Evolutionary conservation across 176 grass and related monocot genomes (phyloP).

Genomic region (Avena insularis): DNA sequence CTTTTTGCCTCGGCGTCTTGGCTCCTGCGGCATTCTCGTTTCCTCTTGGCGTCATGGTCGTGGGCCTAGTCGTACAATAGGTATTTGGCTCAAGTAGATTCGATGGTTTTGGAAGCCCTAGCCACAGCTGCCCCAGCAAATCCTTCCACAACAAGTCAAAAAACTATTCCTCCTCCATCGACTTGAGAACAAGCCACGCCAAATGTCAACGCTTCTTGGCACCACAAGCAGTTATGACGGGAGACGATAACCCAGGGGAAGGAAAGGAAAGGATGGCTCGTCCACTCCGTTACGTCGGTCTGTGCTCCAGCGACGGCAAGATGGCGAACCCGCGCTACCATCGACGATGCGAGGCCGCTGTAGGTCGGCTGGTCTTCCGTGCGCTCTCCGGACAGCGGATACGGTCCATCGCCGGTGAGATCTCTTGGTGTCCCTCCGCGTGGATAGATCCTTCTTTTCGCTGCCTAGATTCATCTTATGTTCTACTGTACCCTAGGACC

Average conservation of each 20-base stretch:
- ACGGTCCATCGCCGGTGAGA: slow-evolving; percentile 35
- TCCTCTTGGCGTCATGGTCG: no score
- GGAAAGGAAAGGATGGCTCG: neutral
- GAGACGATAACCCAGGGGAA: no score
- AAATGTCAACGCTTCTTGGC: slow-evolving; percentile 25
- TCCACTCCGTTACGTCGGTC: slow-evolving; percentile 21
- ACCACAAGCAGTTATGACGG: neutral
- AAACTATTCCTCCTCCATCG: no score
- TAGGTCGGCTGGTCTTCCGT: neutral
- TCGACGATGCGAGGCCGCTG: neutral
- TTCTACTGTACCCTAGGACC: neutral
- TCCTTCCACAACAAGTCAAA: no score
- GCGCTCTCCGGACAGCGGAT: neutral
- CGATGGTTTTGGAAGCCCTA: no score
- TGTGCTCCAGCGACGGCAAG: slow-evolving; percentile 43
- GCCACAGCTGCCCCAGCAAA: no score
- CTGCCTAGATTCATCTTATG: neutral
- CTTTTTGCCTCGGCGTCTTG: no score
- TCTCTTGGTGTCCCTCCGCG: slow-evolving; percentile 15
- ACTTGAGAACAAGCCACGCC: neutral
- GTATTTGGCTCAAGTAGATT: no score
- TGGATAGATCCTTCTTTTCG: neutral
- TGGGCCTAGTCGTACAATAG: no score
- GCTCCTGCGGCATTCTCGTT: no score
- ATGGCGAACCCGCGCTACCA: neutral